Evolutionary conservation across 192 early-diverging fungal genomes (phyloP).

Genomic region (Funneliformis geosporum): DNA sequence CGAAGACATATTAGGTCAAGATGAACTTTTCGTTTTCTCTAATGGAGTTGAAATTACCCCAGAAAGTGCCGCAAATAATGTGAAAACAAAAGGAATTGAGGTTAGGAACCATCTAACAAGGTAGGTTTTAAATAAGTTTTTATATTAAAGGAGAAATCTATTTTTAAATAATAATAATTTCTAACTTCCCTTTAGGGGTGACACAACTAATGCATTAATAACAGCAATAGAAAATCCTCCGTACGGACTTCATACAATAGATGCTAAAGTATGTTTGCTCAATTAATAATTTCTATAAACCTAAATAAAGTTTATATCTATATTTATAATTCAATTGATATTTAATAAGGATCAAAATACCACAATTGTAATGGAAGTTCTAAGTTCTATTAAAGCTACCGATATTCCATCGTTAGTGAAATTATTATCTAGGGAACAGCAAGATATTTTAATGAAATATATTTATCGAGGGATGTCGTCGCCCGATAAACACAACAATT

Average conservation of each 20-base stretch:
- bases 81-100: conserved; percentile 57
- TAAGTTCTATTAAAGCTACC: conserved; percentile 67
- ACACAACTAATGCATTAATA: conserved; percentile 53
- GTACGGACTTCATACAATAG: conserved; percentile 61
- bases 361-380: conserved; percentile 78
- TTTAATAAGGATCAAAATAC: conserved; percentile 67
- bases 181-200: conserved; percentile 50
- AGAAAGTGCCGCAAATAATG: conserved; percentile 18
- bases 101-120: conserved; percentile 53
- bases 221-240: conserved; percentile 69
- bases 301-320: background rate
- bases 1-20: conserved; percentile 54
- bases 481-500: conserved; percentile 83
- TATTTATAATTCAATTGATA: background rate
- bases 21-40: conserved; percentile 43
- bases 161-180: background rate
- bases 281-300: background rate
- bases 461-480: conserved; percentile 87
- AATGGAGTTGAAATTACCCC: conserved; percentile 18
- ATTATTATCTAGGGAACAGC: background rate
- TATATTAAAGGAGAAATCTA: background rate
- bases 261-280: conserved; percentile 58
- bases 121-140: background rate
- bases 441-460: conserved; percentile 69
- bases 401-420: conserved; percentile 71